Evolutionary conservation across 176 grass and related monocot species (phyloP).

Genomic region (Aegilops longissima): DNA sequence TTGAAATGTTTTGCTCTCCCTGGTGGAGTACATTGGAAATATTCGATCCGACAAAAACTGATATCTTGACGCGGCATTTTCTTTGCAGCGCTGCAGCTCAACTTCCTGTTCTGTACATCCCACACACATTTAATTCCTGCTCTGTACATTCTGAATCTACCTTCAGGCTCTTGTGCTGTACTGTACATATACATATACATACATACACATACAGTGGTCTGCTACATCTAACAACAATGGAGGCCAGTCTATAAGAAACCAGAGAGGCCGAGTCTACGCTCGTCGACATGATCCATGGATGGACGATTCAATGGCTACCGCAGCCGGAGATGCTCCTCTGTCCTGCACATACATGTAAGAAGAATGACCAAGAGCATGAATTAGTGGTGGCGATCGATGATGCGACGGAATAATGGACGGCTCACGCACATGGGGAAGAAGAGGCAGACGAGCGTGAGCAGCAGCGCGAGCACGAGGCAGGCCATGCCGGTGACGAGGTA

Average conservation of each 20-base stretch:
- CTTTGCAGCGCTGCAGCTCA: no score
- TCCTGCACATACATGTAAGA: slow-evolving; percentile 33
- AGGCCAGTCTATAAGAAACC: no score
- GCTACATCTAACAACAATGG: not conserved
- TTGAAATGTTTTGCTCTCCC: no score
- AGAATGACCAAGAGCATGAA: not conserved
- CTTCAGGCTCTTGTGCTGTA: not conserved
- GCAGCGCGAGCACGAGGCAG: slow-evolving; percentile 47
- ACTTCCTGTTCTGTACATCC: no score
- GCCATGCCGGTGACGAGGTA: slow-evolving; percentile 53
- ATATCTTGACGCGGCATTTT: no score
- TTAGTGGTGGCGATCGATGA: not conserved
- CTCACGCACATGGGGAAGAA: slow-evolving; percentile 51
- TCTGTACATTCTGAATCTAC: not conserved
- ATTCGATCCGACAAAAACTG: no score
- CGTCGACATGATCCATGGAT: no score
- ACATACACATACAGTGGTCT: not conserved
- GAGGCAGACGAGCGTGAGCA: slow-evolving; percentile 48
- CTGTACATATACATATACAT: not conserved
- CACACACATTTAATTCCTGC: not conserved
- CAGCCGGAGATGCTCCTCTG: slow-evolving; percentile 24
- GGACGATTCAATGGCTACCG: no score
- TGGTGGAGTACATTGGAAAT: no score
- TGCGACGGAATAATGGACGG: not conserved
- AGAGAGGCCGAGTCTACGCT: no score